Evolutionary conservation across 2,329 filamentous ascomycete species (phyloP).

Genomic region (Orbilia javanica): DNA sequence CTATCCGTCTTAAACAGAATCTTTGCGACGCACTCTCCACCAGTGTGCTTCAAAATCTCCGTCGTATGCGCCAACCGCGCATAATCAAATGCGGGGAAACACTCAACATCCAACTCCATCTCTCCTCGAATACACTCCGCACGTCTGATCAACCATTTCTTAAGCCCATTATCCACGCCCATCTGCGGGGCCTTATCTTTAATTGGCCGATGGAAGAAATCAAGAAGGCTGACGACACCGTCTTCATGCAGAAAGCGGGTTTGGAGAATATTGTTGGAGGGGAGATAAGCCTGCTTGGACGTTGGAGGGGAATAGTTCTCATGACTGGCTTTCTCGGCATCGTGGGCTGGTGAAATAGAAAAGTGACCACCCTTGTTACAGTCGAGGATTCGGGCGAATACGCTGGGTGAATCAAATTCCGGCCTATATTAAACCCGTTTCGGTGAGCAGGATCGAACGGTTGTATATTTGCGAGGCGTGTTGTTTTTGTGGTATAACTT

Average conservation of each 20-base stretch:
- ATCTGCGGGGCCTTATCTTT: slow-evolving; percentile 70
- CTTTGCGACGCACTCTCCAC: slow-evolving; percentile 37
- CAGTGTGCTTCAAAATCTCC: slow-evolving; percentile 68
- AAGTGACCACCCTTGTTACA: slow-evolving; percentile 81
- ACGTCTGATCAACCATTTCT: slow-evolving; percentile 78
- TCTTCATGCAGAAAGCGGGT: slow-evolving; percentile 83
- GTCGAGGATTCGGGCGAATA: slow-evolving; percentile 81
- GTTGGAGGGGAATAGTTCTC: slow-evolving; percentile 71
- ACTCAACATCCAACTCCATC: slow-evolving; percentile 75
- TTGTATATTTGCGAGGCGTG: not conserved
- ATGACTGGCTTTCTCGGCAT: slow-evolving; percentile 53
- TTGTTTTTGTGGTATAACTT: slow-evolving; percentile 61
- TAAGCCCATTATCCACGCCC: slow-evolving; percentile 71
- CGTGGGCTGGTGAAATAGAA: slow-evolving; percentile 68
- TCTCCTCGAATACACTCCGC: slow-evolving; percentile 79
- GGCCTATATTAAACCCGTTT: slow-evolving; percentile 69
- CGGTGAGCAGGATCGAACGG: not conserved
- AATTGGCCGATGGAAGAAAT: slow-evolving; percentile 81
- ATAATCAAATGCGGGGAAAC: slow-evolving; percentile 81
- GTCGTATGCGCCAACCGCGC: slow-evolving; percentile 74
- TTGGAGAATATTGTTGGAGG: slow-evolving; percentile 80
- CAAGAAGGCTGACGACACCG: slow-evolving; percentile 78
- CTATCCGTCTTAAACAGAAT: slow-evolving; percentile 54
- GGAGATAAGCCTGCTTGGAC: slow-evolving; percentile 82
- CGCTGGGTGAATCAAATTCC: slow-evolving; percentile 80